Evolutionary conservation across 495 filamentous ascomycete species (phyloP).

Genomic region (Penicillium chermesinum): DNA sequence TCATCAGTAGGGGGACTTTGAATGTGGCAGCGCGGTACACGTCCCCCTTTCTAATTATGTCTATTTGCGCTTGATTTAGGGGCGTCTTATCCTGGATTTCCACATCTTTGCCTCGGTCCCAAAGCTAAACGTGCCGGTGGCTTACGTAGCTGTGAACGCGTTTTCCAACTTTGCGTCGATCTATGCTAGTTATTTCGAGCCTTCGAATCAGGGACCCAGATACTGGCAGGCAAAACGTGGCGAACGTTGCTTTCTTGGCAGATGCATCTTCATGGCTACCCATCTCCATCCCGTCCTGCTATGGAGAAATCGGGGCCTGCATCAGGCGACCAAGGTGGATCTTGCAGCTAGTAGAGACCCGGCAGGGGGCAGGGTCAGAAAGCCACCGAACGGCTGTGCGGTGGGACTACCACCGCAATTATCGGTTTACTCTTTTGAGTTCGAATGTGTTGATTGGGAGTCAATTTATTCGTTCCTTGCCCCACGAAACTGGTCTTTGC

Average conservation of each 20-base stretch:
- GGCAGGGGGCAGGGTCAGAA: neutral
- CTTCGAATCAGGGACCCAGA: conserved; percentile 4
- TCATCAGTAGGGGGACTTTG: conserved; percentile 35
- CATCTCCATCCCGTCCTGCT: conserved; percentile 2
- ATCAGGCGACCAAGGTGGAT: conserved; percentile 6
- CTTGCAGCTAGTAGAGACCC: conserved; percentile 4
- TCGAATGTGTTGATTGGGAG: too few species aligned
- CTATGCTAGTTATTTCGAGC: conserved; percentile 42
- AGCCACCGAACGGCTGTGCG: conserved; percentile 3
- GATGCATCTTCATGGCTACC: conserved; percentile 11
- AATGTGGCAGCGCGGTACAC: conserved; percentile 36
- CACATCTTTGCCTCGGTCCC: conserved; percentile 38
- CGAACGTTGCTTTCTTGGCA: conserved; percentile 11
- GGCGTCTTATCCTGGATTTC: conserved; percentile 42
- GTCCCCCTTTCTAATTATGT: conserved; percentile 42
- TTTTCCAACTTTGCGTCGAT: conserved; percentile 35
- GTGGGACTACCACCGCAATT: conserved; percentile 11
- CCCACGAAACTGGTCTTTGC: too few species aligned
- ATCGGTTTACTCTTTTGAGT: conserved; percentile 11
- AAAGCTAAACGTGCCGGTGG: conserved; percentile 40
- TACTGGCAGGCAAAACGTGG: conserved; percentile 16
- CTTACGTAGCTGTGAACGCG: conserved; percentile 37
- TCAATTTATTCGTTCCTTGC: too few species aligned
- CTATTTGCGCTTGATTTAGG: conserved; percentile 35
- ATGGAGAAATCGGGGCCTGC: conserved; percentile 5